Base-by-base conservation (phyloP, 192 early-diverging fungal species). In the Entomortierella chlamydospora region DNA sequence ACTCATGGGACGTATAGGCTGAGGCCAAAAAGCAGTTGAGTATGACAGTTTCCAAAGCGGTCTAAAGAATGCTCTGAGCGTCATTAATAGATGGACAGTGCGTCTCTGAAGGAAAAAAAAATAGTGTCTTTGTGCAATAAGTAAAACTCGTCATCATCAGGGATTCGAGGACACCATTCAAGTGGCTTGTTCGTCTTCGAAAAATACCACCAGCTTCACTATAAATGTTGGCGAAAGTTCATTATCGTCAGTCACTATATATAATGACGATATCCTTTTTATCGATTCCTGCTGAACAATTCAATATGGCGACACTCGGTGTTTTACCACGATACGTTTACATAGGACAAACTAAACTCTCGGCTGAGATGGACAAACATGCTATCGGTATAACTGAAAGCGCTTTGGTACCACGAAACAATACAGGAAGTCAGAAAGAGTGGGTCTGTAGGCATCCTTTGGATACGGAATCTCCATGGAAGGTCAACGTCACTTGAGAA, bases 311-410 rank as follows among this genome's bases (percentile, higher is more conserved):
- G 10, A 57, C 65, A 10, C 28, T 65, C 13, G 52, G 51, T 15
- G 63, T 53, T 7, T 20, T 65, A 4, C 26, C 53, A 28, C 26
- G 52, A 10, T 55, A 65, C 28, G 41, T 65, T 22, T 65, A 65
- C 29, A 65, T 10, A 6, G 63, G 39, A 11, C 33, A 55, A 18
- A 15, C 53, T 34, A 18, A 54, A 2, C 52, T 53, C 51, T 29
- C 51, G 31, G 25, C 37, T 13, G 63, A 65, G 8, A 26, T 25
- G 13, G 6, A 10, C 25, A 29, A 26, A 1, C 37, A 42, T 29
- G 63, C 39, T n/a, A 22, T 65, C 25, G n/a, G n/a, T n/a, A n/a
- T n/a, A n/a, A n/a, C n/a, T n/a, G n/a, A n/a, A n/a, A 54, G 52
- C 26, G 20, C 18, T 29, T 53, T 22, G 11, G n/a, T 7, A 17